These are phyloP conservation scores for Panicum hallii DNA, from an alignment of 202 grass and related monocot genomes.

Conservation along the genomic window DNA sequence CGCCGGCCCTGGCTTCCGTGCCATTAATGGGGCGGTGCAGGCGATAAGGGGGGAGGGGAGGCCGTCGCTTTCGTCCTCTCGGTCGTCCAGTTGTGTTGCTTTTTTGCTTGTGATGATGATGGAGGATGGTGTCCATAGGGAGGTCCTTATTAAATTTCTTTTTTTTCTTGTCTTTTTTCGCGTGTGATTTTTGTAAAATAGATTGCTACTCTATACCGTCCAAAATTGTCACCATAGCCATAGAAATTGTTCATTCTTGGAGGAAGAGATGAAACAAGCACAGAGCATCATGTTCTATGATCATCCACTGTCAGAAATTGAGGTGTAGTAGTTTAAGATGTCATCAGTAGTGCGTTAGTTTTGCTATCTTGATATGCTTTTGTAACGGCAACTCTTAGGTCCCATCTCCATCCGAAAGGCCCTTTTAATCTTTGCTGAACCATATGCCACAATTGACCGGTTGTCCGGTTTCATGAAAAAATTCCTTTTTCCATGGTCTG, in stretches of 20 bases:
- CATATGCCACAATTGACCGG: neutral
- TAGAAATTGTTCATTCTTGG: slow-evolving; percentile 15
- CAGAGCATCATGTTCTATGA: neutral
- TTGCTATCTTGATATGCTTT: neutral
- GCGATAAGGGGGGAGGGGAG: slow-evolving; percentile 42
- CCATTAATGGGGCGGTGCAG: slow-evolving; percentile 29
- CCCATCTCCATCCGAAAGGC: neutral
- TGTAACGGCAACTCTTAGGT: neutral
- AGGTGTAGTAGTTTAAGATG: neutral
- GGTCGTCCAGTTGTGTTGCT: slow-evolving; percentile 4
- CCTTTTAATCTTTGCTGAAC: neutral
- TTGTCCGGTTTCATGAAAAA: too few species aligned
- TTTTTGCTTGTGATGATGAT: neutral
- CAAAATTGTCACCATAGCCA: slow-evolving; percentile 18
- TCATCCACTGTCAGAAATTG: too few species aligned
- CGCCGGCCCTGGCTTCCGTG: neutral
- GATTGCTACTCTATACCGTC: neutral
- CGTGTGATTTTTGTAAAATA: slow-evolving; percentile 28
- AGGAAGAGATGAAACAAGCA: neutral
- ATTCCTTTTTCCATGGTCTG: too few species aligned
- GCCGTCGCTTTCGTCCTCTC: slow-evolving; percentile 47
- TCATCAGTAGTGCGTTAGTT: neutral
- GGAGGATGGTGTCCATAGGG: slow-evolving; percentile 13
- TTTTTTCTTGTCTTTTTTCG: neutral
- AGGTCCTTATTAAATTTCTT: neutral